These are phyloP conservation scores for Colletotrichum lentis DNA, from an alignment of 2,329 filamentous ascomycete genomes.

Conservation along the genomic window DNA sequence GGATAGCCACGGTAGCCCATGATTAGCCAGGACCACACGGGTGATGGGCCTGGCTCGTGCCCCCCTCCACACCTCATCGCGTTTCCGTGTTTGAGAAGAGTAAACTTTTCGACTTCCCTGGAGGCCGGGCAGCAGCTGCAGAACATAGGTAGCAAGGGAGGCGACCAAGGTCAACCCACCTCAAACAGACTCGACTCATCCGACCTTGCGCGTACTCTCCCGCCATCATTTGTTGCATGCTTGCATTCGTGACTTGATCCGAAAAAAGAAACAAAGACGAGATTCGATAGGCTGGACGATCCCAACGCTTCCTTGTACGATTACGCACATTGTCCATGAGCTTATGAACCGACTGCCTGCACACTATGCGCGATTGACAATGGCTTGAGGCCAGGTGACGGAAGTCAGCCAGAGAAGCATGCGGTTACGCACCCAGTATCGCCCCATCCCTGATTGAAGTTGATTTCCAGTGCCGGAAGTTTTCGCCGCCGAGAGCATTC, in stretches of 20 bases:
- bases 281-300: constrained; percentile 17
- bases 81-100: constrained; percentile 23
- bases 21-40: constrained; percentile 10
- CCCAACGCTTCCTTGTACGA: neutral
- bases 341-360: neutral
- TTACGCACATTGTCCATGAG: constrained; percentile 12
- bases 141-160: constrained; percentile 19
- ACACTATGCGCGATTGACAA: constrained; percentile 11
- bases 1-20: constrained; percentile 1
- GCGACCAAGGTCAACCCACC: constrained; percentile 22
- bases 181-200: constrained; percentile 30
- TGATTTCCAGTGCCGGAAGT: constrained; percentile 12
- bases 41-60: constrained; percentile 31
- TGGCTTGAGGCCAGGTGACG: constrained; percentile 8
- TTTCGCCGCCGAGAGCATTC: constrained; percentile 6
- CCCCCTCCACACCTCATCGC: constrained; percentile 3
- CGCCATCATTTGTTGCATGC: constrained; percentile 18
- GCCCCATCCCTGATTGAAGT: neutral
- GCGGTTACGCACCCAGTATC: neutral
- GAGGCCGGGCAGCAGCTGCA: constrained; percentile 14
- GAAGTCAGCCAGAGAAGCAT: constrained; percentile 2
- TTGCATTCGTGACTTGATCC: constrained; percentile 8
- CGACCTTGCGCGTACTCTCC: constrained; percentile 11
- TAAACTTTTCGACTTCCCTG: constrained; percentile 24
- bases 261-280: neutral